Evolutionary conservation across 345 rosid species (phyloP).

Genomic region (Eucalyptus urophylla): DNA sequence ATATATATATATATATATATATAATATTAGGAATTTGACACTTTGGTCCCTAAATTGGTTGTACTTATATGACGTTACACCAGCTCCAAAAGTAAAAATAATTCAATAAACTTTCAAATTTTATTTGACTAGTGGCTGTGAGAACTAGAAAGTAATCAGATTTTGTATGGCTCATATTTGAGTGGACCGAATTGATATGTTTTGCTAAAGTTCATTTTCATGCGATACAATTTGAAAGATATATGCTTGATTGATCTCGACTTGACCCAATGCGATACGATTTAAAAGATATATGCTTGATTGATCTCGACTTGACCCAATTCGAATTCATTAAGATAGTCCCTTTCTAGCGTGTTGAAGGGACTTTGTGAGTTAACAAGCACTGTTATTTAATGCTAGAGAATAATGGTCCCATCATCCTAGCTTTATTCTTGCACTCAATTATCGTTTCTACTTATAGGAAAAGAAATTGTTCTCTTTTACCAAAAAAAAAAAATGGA

Average conservation of each 20-base stretch:
- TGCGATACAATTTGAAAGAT: neutral
- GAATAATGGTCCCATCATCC: neutral
- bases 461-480: too few species aligned
- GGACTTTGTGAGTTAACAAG: neutral
- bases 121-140: neutral
- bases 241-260: neutral
- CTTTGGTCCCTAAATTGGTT: neutral
- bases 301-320: neutral
- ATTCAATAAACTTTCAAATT: neutral
- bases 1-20: too few species aligned
- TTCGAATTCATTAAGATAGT: too few species aligned
- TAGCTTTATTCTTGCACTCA: neutral
- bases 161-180: neutral
- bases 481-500: too few species aligned
- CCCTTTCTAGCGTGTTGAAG: neutral
- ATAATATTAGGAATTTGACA: neutral
- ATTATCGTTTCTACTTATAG: neutral
- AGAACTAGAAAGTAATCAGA: too few species aligned
- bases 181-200: neutral
- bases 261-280: neutral
- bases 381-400: neutral
- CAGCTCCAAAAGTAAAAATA: neutral
- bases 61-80: neutral
- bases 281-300: too few species aligned
- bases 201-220: too few species aligned